These are phyloP conservation scores for Calonectria ilicicola DNA, from an alignment of 2,329 filamentous ascomycete species.

Conservation along the genomic window DNA sequence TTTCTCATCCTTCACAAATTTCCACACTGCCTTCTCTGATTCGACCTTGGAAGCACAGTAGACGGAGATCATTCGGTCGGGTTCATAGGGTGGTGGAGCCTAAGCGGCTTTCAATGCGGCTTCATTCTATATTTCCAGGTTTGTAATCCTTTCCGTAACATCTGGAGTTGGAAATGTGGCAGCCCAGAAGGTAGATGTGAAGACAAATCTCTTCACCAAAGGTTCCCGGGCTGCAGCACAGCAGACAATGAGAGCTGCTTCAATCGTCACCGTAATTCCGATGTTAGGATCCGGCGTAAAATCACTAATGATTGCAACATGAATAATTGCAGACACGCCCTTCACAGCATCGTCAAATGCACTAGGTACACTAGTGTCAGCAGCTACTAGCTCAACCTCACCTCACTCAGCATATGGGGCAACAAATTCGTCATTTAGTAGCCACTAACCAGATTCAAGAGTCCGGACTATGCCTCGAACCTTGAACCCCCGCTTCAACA, in stretches of 20 bases:
- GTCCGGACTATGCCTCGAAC: slow-evolving; percentile 35
- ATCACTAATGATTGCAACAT: slow-evolving; percentile 30
- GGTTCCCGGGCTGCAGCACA: slow-evolving; percentile 32
- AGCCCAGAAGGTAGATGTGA: slow-evolving; percentile 33
- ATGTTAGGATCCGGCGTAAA: slow-evolving; percentile 28
- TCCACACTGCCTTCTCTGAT: slow-evolving; percentile 37
- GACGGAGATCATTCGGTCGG: slow-evolving; percentile 18
- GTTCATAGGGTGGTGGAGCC: slow-evolving; percentile 32
- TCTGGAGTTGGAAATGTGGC: slow-evolving; percentile 24
- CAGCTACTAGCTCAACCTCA: slow-evolving; percentile 30
- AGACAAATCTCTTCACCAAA: slow-evolving; percentile 33
- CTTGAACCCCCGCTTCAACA: slow-evolving; percentile 33
- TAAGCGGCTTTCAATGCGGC: slow-evolving; percentile 19
- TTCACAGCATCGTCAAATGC: slow-evolving; percentile 36
- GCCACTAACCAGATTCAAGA: slow-evolving; percentile 31
- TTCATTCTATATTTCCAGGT: slow-evolving; percentile 36
- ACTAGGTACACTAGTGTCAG: slow-evolving; percentile 28
- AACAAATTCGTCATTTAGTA: slow-evolving; percentile 26
- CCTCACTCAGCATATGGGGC: slow-evolving; percentile 17
- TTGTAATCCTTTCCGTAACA: not conserved
- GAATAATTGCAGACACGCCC: slow-evolving; percentile 33
- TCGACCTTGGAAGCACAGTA: slow-evolving; percentile 29
- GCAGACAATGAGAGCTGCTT: slow-evolving; percentile 28
- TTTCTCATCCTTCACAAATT: slow-evolving; percentile 30
- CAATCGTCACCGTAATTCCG: slow-evolving; percentile 25